Conservation (phyloP, 805 yeast genomes). For the Metschnikowia reukaufii region DNA sequence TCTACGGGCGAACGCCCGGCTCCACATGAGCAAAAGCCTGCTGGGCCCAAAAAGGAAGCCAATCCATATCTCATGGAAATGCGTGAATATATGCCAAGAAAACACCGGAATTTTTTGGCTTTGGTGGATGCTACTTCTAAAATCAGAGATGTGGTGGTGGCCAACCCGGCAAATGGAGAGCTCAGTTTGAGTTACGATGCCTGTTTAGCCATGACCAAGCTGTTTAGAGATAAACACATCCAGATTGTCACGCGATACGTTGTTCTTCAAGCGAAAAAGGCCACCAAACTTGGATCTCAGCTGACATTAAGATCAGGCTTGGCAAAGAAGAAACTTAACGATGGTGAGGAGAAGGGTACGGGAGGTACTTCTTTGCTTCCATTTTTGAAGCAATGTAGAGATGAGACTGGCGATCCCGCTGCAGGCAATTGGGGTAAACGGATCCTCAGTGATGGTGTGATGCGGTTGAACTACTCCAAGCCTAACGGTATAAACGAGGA, state of each 20-base stretch:
- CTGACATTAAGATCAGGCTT: constrained; percentile 66
- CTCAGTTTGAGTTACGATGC: constrained; percentile 79
- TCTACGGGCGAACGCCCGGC: constrained; percentile 65
- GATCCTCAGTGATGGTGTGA: constrained; percentile 56
- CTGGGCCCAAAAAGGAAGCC: constrained; percentile 19
- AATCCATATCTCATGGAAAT: constrained; percentile 72
- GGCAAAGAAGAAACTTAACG: constrained; percentile 50
- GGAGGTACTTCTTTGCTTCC: constrained; percentile 94
- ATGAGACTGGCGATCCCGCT: constrained; percentile 92
- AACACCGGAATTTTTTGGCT: constrained; percentile 72
- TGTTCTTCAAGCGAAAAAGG: constrained; percentile 70
- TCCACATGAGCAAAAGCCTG: constrained; percentile 22
- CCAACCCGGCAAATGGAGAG: constrained; percentile 47
- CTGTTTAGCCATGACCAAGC: constrained; percentile 81
- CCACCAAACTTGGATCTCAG: constrained; percentile 51
- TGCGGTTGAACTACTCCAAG: constrained; percentile 40
- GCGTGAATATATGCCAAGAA: constrained; percentile 88
- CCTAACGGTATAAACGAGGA: constrained; percentile 45
- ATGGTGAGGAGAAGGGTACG: constrained; percentile 72
- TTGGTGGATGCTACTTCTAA: constrained; percentile 58
- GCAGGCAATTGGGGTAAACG: constrained; percentile 92
- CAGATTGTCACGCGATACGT: constrained; percentile 89
- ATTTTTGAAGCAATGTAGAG: constrained; percentile 91
- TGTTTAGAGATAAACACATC: constrained; percentile 89
- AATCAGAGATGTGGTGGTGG: constrained; percentile 62